These are phyloP conservation scores for Aspergillus sp. DNA, from an alignment of 2,329 filamentous ascomycete species.

Conservation along the genomic window DNA sequence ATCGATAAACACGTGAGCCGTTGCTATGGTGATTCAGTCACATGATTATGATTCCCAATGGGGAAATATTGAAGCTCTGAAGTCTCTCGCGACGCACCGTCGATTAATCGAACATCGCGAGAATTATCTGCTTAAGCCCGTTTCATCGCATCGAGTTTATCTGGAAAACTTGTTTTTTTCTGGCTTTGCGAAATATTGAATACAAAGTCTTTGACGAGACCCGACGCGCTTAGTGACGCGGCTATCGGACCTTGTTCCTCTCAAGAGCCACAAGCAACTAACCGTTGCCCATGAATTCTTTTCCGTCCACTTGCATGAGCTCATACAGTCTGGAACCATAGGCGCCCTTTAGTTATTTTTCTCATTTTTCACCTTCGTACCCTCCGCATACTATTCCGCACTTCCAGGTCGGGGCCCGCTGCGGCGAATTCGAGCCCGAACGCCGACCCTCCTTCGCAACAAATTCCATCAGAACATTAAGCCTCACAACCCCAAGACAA, in stretches of 20 bases:
- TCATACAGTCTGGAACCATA: too few relatives aligned
- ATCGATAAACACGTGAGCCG: conserved; percentile 39
- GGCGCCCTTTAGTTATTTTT: background rate
- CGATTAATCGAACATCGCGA: background rate
- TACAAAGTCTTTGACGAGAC: background rate
- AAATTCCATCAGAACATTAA: background rate
- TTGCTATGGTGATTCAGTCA: conserved; percentile 34
- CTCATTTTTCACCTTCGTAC: background rate
- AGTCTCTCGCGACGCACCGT: background rate
- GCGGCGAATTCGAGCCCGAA: background rate
- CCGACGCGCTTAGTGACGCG: background rate
- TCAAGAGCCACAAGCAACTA: too few relatives aligned
- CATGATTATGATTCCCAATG: conserved; percentile 20
- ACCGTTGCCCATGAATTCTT: too few relatives aligned
- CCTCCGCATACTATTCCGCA: background rate
- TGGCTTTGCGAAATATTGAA: background rate
- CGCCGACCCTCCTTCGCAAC: background rate
- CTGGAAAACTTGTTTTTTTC: too few relatives aligned
- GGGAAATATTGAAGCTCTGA: conserved; percentile 13
- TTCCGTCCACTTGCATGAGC: too few relatives aligned
- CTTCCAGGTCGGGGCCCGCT: background rate
- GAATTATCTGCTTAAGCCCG: background rate
- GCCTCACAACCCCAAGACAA: background rate
- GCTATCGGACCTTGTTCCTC: background rate
- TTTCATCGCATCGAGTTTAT: background rate